Evolutionary conservation across 805 yeast species (phyloP).

Genomic region (Lipomyces sp.): DNA sequence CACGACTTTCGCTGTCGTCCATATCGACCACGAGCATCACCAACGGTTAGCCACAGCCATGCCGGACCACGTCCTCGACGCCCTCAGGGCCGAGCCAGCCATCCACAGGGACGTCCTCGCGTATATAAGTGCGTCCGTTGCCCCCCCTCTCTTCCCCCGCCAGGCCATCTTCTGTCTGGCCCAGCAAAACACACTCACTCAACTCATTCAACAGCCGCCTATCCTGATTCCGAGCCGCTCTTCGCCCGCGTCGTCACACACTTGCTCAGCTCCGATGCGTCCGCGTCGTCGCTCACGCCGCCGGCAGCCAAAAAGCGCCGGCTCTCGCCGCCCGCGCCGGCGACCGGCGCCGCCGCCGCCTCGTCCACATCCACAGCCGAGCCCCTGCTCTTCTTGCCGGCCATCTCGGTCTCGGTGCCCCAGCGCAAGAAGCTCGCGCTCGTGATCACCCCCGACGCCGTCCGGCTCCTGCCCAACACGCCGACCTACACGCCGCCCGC

Average conservation of each 20-base stretch:
- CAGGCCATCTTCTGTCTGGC: too few species aligned
- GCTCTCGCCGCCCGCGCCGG: neutral
- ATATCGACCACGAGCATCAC: too few species aligned
- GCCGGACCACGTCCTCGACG: too few species aligned
- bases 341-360: too few species aligned
- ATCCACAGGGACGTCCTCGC: too few species aligned
- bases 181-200: too few species aligned
- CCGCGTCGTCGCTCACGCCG: neutral
- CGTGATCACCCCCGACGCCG: constrained; percentile 13
- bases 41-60: too few species aligned
- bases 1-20: too few species aligned
- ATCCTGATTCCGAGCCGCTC: neutral
- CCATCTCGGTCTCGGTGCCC: constrained; percentile 28
- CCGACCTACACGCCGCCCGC: neutral
- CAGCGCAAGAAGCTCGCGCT: constrained; percentile 29
- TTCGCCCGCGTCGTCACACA: neutral
- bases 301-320: constrained; percentile 1
- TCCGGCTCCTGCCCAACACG: constrained; percentile 6
- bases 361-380: neutral
- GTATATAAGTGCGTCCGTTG: too few species aligned
- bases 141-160: too few species aligned
- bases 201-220: neutral
- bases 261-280: neutral
- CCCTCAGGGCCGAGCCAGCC: too few species aligned
- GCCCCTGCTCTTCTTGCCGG: constrained; percentile 14